phyloP scores from a whole-genome alignment of 257 asterid species.

The Buddleja alternifolia region DNA sequence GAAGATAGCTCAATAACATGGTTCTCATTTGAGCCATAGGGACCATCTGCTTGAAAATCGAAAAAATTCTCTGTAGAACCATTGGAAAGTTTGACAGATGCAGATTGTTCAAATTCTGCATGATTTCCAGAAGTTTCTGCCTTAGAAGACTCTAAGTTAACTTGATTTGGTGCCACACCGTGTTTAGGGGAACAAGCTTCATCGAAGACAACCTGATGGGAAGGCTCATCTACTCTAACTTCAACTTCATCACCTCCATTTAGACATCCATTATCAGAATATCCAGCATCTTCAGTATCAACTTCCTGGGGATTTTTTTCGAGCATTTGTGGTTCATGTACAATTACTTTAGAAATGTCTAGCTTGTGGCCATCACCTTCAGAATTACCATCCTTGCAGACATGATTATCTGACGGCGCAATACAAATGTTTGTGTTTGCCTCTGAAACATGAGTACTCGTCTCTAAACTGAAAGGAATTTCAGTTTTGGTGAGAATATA shows the following conservation, averaged over 20 bases:
- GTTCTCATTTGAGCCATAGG: slow-evolving; percentile 30
- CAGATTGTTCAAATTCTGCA: slow-evolving; percentile 32
- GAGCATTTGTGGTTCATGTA: slow-evolving; percentile 35
- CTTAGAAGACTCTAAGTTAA: slow-evolving; percentile 30
- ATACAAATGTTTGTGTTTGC: slow-evolving; percentile 33
- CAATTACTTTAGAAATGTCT: slow-evolving; percentile 28
- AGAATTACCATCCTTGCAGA: slow-evolving; percentile 33
- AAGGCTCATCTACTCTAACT: slow-evolving; percentile 36
- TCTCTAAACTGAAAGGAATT: slow-evolving; percentile 70
- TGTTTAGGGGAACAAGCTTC: slow-evolving; percentile 29
- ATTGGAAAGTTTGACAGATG: slow-evolving; percentile 44
- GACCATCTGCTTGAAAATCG: slow-evolving; percentile 36
- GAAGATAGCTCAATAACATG: slow-evolving; percentile 29
- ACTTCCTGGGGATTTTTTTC: slow-evolving; percentile 37
- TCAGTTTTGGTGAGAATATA: slow-evolving; percentile 29
- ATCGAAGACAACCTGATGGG: slow-evolving; percentile 27
- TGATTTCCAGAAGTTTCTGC: slow-evolving; percentile 34
- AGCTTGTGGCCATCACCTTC: slow-evolving; percentile 40
- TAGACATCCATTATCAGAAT: slow-evolving; percentile 26
- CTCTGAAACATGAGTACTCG: slow-evolving; percentile 51
- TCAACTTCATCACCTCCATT: slow-evolving; percentile 36
- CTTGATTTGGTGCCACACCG: slow-evolving; percentile 38
- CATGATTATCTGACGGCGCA: slow-evolving; percentile 32
- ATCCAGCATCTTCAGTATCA: slow-evolving; percentile 33
- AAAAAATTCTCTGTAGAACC: slow-evolving; percentile 42